A percentile compares a stretch with the other conserved stretches of the same genome.
phyloP scores from a whole-genome alignment of 208 protist genomes.

The Trypanosoma congolense region DNA sequence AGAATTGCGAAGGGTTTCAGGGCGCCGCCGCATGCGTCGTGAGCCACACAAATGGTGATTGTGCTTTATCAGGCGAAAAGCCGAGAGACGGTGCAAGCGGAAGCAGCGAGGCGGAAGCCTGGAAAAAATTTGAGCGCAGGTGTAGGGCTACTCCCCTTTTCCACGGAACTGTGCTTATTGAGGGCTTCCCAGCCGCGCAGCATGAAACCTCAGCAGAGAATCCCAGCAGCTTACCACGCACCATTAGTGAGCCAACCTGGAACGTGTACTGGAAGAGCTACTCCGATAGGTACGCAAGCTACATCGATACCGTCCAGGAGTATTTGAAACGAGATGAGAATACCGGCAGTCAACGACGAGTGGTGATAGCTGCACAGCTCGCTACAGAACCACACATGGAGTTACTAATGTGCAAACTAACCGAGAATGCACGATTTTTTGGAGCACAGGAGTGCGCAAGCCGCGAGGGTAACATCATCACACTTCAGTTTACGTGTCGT shows the following conservation, averaged over 20 bases:
- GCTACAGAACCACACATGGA: constrained; percentile 13
- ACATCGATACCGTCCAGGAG: constrained; percentile 23
- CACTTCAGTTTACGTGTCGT: constrained; percentile 54
- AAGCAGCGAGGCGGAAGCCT: too few relatives aligned
- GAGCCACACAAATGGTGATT: too few relatives aligned
- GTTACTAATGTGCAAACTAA: constrained; percentile 15
- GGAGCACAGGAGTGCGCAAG: constrained; percentile 52
- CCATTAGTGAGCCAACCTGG: constrained; percentile 36
- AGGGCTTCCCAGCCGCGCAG: not conserved
- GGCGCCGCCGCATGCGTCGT: too few relatives aligned
- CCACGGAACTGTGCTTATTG: constrained; percentile 9
- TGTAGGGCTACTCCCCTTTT: constrained; percentile 9
- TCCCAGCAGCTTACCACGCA: not conserved
- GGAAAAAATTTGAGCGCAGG: too few relatives aligned
- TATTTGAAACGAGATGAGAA: constrained; percentile 2
- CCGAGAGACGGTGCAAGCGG: too few relatives aligned
- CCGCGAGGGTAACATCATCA: constrained; percentile 27
- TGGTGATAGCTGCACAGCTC: constrained; percentile 16
- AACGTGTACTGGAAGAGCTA: constrained; percentile 58
- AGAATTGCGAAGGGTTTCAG: too few relatives aligned
- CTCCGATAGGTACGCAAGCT: constrained; percentile 22
- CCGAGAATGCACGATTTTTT: constrained; percentile 31
- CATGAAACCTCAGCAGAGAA: not conserved
- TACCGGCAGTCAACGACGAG: constrained; percentile 2
- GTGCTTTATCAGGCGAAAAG: too few relatives aligned